phyloP scores from a whole-genome alignment of 257 asterid genomes.

The Ehretia macrophylla region DNA sequence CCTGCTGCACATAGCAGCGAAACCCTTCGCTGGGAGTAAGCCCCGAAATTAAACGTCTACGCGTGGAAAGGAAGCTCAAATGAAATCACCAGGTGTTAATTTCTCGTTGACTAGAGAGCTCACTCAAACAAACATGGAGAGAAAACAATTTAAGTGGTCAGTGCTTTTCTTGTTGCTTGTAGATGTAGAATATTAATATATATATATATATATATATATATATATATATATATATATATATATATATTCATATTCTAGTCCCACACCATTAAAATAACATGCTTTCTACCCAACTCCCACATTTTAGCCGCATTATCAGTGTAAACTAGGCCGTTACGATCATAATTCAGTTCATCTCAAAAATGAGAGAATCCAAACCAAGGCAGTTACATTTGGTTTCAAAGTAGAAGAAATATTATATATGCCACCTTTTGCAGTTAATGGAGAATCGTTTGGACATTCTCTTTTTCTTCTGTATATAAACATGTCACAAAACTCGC shows the following conservation, averaged over 20 bases:
- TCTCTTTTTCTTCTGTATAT: neutral
- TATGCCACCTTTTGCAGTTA: neutral
- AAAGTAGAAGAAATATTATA: neutral
- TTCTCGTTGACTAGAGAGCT: neutral
- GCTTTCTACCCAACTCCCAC: no score
- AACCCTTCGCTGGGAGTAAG: neutral
- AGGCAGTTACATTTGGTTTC: neutral
- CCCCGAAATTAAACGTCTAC: neutral
- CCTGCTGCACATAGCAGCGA: neutral
- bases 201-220: no score
- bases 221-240: no score
- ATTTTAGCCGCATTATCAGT: no score
- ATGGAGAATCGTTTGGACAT: neutral
- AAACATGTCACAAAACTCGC: neutral
- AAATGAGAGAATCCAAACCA: no score
- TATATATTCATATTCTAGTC: constrained; percentile 1
- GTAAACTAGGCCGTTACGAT: no score
- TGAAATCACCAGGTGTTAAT: neutral
- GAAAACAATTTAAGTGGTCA: neutral
- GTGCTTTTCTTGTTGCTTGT: neutral
- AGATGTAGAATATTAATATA: no score
- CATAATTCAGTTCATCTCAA: no score
- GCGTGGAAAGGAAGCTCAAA: neutral
- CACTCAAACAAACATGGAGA: neutral
- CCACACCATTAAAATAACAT: neutral